Evolutionary conservation across 495 filamentous ascomycete genomes (phyloP), one percentile per base, ranked within the genome.

Genomic region (Neurospora sp.): DNA sequence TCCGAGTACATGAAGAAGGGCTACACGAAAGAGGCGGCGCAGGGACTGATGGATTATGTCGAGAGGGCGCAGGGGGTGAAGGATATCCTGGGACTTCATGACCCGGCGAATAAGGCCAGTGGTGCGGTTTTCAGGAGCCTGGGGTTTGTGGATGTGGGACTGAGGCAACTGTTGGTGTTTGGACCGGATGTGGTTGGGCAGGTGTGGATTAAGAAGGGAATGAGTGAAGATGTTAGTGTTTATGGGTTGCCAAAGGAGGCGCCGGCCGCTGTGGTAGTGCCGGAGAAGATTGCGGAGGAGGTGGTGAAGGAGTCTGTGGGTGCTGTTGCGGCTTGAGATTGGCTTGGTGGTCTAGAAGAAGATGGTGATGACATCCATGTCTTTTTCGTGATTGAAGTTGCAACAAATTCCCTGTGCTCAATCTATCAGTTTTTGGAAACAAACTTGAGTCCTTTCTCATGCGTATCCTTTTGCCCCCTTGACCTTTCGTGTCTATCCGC

Each of bases 11-110:
- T 75, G 73, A 75, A 80, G 3, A 82, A 79, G 72, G 83, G 83
- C 3, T 84, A 83, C 73, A 78, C 81, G 8, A 79, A 80, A 20
- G 83, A 84, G 73, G 83, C 81, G 0, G 76, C 73, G 31, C 75
- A 72, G 14, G 80, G 45, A 8, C 3, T 83, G 8, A 44, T 84
- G 20, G 75, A 78, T 6, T 84, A 77, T 45, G 75, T 77, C 3
- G 74, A 69, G 35, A 40, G 17, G 22, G 75, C 76, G 8, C 70
- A 71, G 17, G 78, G 78, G 0, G 69, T 80, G 8, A 69, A 76
- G 74, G 76, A 75, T 12, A 53, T 75, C 3, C 38, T 76, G 10
- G 75, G 75, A 27, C 78, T 83, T 12, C 79, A 74, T 40, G 45
- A 73, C 22, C 69, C 76, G 4, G 40, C 61, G 10, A 79, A 84